Evolutionary conservation across 2,329 filamentous ascomycete species (phyloP), one percentile per base, ranked within the genome.

Genomic region (Colletotrichum paranaense): DNA sequence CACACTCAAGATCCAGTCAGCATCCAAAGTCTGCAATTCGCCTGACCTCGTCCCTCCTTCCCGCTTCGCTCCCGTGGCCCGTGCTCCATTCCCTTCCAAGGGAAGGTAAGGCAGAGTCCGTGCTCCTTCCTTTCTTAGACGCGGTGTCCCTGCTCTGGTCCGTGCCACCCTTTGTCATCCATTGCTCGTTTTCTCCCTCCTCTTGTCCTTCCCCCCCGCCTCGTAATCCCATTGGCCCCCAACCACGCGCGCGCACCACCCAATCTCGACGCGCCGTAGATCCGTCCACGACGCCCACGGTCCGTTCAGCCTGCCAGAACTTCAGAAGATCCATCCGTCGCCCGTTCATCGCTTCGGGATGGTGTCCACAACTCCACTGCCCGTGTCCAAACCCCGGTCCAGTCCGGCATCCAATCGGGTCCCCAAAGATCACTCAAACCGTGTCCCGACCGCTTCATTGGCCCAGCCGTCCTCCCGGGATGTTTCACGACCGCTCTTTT

Each of bases 241-340:
- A 5, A 55, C 19, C 59, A 60, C 58, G 58, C 72, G 58, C 65
- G 65, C 28, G 28, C 53, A 52, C 60, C 35, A 35, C 56, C 73
- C 73, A 75, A 75, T 75, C 73, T 71, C n/a, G 63, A 71, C 74
- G 74, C 74, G 74, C 74, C 72, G 58, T 49, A 38, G 58, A 65
- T 64, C 62, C 28, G 11, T 14, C 35, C 35, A 38, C 35, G 5
- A 38, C 35, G 11, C 16, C 35, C 35, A 42, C 35, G 35, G 35
- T 42, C 14, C 14, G 35, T 42, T 42, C 35, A 42, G 3, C 30
- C 62, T 26, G 62, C 60, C 30, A 32, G 30, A 32, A 32, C 30
- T 32, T 32, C 42, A 55, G 32, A 63, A 55, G n/a, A 26, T 24
- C 35, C 46, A 46, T 46, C 42, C 42, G 42, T 46, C 19, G 42